Evolutionary conservation across 768 basidiomycete species (phyloP).

Genomic region (Pulveroboletus sp.): DNA sequence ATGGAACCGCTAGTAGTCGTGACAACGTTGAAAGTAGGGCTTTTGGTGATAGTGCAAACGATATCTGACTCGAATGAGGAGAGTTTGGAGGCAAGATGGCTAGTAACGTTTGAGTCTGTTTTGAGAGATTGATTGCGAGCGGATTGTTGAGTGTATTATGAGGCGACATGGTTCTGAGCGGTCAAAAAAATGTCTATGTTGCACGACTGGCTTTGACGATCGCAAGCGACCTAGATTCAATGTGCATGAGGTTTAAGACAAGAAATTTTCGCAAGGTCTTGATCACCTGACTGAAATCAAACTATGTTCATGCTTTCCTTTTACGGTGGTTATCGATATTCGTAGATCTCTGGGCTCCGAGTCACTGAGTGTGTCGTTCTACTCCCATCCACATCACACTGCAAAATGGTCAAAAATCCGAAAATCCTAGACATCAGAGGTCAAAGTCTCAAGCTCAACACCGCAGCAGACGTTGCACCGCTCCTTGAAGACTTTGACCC

Average conservation of each 20-base stretch:
- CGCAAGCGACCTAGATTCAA: conserved; percentile 4
- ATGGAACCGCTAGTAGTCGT: conserved; percentile 54
- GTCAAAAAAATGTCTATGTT: not conserved
- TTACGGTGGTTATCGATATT: conserved; percentile 18
- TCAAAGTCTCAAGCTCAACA: conserved; percentile 68
- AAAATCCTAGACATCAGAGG: conserved; percentile 30
- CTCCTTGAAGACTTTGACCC: conserved; percentile 66
- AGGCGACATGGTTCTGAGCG: conserved; percentile 11
- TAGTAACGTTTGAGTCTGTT: conserved; percentile 50
- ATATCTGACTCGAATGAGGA: conserved; percentile 36
- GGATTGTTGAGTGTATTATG: conserved; percentile 44
- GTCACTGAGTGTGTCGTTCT: not conserved
- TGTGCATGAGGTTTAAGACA: too few relatives aligned
- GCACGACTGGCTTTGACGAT: not conserved
- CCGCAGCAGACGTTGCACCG: conserved; percentile 71
- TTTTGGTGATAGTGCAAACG: conserved; percentile 36
- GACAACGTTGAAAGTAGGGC: conserved; percentile 58
- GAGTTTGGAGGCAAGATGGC: conserved; percentile 43
- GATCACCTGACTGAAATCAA: conserved; percentile 23
- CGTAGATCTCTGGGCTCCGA: not conserved
- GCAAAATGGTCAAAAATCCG: conserved; percentile 15
- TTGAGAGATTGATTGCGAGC: conserved; percentile 53
- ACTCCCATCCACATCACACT: not conserved
- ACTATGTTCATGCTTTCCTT: conserved; percentile 10
- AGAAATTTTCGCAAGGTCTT: too few relatives aligned